Percentiles rank a stretch among this genome's conserved stretches.
phyloP scores from a whole-genome alignment of 371 early-diverging fungal genomes.

The Syncephalastrum contaminatum region DNA sequence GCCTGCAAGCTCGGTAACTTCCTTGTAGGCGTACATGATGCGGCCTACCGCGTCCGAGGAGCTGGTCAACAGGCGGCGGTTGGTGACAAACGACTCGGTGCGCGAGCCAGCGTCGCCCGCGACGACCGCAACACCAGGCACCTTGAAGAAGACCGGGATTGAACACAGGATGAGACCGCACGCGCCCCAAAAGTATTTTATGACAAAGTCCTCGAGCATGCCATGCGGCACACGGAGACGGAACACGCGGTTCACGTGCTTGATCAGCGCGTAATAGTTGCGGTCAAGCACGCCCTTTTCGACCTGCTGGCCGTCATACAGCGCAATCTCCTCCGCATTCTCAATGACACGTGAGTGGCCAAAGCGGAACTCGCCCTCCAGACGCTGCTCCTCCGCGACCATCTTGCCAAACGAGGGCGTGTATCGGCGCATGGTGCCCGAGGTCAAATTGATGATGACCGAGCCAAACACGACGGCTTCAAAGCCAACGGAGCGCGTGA shows the following conservation, averaged over 20 bases:
- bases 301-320: conserved; percentile 75
- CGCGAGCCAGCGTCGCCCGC: conserved; percentile 50
- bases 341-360: conserved; percentile 84
- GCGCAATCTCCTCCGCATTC: conserved; percentile 89
- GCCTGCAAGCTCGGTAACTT: conserved; percentile 87
- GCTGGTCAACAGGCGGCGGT: conserved; percentile 78
- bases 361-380: conserved; percentile 89
- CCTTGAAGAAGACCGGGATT: conserved; percentile 87
- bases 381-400: conserved; percentile 79
- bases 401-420: conserved; percentile 90
- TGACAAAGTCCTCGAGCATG: conserved; percentile 89
- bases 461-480: conserved; percentile 68
- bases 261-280: conserved; percentile 73
- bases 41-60: conserved; percentile 90
- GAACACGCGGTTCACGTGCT: conserved; percentile 81
- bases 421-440: conserved; percentile 69
- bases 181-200: conserved; percentile 95
- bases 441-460: conserved; percentile 73
- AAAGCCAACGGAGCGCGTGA: conserved; percentile 76
- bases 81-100: conserved; percentile 84
- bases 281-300: conserved; percentile 78
- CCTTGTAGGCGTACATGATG: conserved; percentile 90
- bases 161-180: conserved; percentile 87
- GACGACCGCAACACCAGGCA: conserved; percentile 42
- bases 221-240: conserved; percentile 79